These are phyloP conservation scores for Malus asiatica DNA, from an alignment of 306 rosid genomes.

Conservation along the genomic window DNA sequence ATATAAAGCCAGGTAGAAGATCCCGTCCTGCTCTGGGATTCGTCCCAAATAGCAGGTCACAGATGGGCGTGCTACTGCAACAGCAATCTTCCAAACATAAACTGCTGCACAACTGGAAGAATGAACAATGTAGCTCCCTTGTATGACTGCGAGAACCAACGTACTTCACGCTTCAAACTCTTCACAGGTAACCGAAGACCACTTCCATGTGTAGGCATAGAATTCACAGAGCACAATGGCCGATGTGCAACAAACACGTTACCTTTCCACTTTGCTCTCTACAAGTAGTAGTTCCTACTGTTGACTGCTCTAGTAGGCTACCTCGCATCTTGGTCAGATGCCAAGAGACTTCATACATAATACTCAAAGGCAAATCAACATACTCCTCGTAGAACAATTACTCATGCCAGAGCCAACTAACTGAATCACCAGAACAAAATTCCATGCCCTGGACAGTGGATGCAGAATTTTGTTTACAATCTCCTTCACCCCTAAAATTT, in stretches of 20 bases:
- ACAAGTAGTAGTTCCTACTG: not conserved
- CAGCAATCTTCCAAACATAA: not conserved
- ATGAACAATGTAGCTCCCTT: not conserved
- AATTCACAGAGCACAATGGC: not conserved
- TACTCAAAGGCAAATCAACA: not conserved
- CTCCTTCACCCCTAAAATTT: not conserved
- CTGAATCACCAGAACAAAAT: not conserved
- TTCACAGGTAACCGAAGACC: not conserved
- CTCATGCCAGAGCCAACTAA: constrained; percentile 6
- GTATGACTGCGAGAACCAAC: not conserved
- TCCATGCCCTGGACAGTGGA: not conserved
- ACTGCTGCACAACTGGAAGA: not conserved
- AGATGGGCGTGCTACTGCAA: not conserved
- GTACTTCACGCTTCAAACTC: constrained; percentile 11
- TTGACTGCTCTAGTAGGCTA: not conserved
- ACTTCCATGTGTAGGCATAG: not conserved
- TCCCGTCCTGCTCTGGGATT: not conserved
- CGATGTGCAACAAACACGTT: not conserved
- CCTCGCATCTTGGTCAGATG: not conserved
- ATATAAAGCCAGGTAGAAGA: not conserved
- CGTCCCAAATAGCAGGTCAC: not conserved
- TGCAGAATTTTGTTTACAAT: not conserved
- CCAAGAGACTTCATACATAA: constrained; percentile 1
- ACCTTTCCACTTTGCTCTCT: not conserved
- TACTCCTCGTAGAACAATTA: not conserved